Evolutionary conservation across 2,329 filamentous ascomycete species (phyloP), one percentile per base, ranked within the genome.

Genomic region (Neocucurbitaria cava): DNA sequence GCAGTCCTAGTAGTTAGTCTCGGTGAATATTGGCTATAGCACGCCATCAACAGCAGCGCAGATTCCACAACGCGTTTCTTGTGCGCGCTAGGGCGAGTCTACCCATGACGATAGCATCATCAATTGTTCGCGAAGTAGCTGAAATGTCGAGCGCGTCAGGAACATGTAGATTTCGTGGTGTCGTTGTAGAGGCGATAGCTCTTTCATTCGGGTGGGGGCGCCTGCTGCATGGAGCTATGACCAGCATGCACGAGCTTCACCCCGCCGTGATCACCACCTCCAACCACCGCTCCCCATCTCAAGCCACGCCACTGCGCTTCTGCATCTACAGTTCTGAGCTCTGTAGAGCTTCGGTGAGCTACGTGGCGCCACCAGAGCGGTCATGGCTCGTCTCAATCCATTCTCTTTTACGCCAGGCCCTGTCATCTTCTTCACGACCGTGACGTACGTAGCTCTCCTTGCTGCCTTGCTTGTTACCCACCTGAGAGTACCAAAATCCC

Each of bases 341-440:
- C 13, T 33, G 26, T 42, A 41, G 49, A 59, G 38, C 51, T 56
- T 49, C 43, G 40, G 23, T 28, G 41, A 43, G 42, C 52, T 53
- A 49, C 52, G 51, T 53, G 58, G 56, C 55, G 49, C 52, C 54
- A 39, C 47, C 41, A 30, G 48, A 45, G 60, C 57, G 52, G 36
- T 30, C 52, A 76, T 76, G 73, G 71, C 68, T 59, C 72, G 71
- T 54, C 65, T 67, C 41, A 78, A 77, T 58, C 81, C 80, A 5
- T 67, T 96, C 69, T 88, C 87, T 56, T 99, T 98, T 77, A 87
- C 86, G 57, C 90, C 91, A 24, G 82, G 86, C 61, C 88, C 91
- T 46, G 94, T 98, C 54, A 93, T 90, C 31, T 82, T 96, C 72
- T 89, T 93, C 80, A 89, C 87, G 38, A 87, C 87, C 11, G 71